Base-by-base conservation (phyloP, 139 green algal species). In the Picochlorum sp. region DNA sequence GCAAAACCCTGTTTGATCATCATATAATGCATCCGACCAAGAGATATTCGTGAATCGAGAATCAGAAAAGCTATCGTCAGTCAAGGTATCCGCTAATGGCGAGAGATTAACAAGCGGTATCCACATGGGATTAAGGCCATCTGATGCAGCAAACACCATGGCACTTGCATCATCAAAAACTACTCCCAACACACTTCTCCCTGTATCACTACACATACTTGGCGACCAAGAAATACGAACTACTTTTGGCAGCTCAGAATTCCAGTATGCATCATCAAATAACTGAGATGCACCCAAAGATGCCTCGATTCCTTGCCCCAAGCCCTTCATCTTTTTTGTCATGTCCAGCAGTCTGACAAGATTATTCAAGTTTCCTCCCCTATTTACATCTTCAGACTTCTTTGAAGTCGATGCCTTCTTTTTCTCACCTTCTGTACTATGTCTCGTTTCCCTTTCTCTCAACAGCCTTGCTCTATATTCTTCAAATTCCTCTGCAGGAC, bases 91-190 rank as follows among this genome's bases (percentile, higher is more conserved):
- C n/a, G 13, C 51, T 59, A 6, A 18, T 59, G 51, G 21, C 21
- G 20, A 20, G 13, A 59, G 26, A 21, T 62, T 54, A 21, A 54
- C 47, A 20, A 54, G 47, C 7, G 47, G 47, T 26, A 54, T 21
- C 47, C 47, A 54, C 47, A 18, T 20, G n/a, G 47, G 11, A 26
- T 1, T 23, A 4, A 74, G 49, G 1, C 34, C 38, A 14, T 54
- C 15, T 8, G 66, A 62, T 41, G 79, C 78, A 34, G 52, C 52
- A 28, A 69, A 81, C 4, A 85, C 49, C 15, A 71, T 67, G 44
- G 77, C 70, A 56, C 65, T 58, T 47, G 74, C 58, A 24, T 85
- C 73, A 34, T 59, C 64, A 32, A 57, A 65, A 1, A 84, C 49
- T 1, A 63, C 23, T 2, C 60, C 72, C 46, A 85, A 58, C 58